These are phyloP conservation scores for Globisporangium acanthophoron DNA, from an alignment of 352 stramenopile genomes.

Conservation along the genomic window DNA sequence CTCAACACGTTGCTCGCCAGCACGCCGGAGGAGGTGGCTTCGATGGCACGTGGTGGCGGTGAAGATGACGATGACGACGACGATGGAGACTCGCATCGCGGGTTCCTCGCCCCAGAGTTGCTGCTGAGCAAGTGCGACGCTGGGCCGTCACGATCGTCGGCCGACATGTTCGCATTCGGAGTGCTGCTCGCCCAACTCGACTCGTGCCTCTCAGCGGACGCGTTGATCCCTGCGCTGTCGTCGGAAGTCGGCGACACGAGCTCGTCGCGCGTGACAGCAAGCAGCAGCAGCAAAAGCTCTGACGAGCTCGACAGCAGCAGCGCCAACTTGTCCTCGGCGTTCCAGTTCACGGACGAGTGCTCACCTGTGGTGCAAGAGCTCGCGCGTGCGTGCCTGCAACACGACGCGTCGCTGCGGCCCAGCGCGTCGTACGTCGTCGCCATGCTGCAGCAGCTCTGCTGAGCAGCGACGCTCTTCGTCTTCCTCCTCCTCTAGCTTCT, in stretches of 20 bases:
- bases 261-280: slow-evolving; percentile 20
- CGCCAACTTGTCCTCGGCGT: slow-evolving; percentile 29
- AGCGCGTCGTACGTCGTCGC: slow-evolving; percentile 68
- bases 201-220: slow-evolving; percentile 41
- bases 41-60: slow-evolving; percentile 5
- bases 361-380: slow-evolving; percentile 49
- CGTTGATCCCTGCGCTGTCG: slow-evolving; percentile 49
- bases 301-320: slow-evolving; percentile 21
- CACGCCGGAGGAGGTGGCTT: slow-evolving; percentile 25
- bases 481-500: background rate
- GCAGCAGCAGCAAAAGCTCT: slow-evolving; percentile 15
- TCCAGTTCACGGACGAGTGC: slow-evolving; percentile 67
- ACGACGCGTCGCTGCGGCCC: slow-evolving; percentile 61
- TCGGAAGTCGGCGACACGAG: slow-evolving; percentile 24
- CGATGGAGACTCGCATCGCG: slow-evolving; percentile 7
- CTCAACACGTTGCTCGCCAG: slow-evolving; percentile 71
- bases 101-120: slow-evolving; percentile 55
- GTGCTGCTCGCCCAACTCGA: slow-evolving; percentile 62
- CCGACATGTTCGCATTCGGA: slow-evolving; percentile 74
- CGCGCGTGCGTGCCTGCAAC: slow-evolving; percentile 57
- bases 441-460: slow-evolving; percentile 47
- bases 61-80: background rate
- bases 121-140: slow-evolving; percentile 20
- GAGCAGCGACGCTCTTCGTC: background rate
- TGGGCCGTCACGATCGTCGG: slow-evolving; percentile 31